Percentiles rank a stretch among this genome's conserved stretches.
Conservation (phyloP, 768 basidiomycete species). For the Rhizopogon sp. region DNA sequence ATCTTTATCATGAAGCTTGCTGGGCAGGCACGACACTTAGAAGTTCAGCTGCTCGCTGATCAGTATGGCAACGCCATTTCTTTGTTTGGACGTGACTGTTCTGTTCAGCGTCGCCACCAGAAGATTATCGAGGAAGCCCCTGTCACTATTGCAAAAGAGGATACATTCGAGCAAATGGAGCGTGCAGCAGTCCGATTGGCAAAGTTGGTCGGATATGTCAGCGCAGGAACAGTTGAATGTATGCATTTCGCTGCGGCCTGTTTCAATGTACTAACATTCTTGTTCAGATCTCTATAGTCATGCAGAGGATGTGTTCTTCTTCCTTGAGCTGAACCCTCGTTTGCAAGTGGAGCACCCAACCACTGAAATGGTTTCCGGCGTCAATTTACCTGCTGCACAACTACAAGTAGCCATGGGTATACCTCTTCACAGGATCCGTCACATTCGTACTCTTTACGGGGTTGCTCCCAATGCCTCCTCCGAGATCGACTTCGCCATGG, state of each 20-base stretch:
- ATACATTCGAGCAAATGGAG: constrained; percentile 96
- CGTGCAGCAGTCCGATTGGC: constrained; percentile 98
- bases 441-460: constrained; percentile 94
- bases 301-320: constrained; percentile 90
- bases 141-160: constrained; percentile 91
- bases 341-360: constrained; percentile 99
- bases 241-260: constrained; percentile 20
- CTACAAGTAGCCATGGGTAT: constrained; percentile 98
- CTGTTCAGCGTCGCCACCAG: constrained; percentile 97
- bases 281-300: constrained; percentile 87
- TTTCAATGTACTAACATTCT: constrained; percentile 5
- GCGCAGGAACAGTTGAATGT: constrained; percentile 99
- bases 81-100: constrained; percentile 98
- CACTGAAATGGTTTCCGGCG: constrained; percentile 99
- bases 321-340: constrained; percentile 98
- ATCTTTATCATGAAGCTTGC: constrained; percentile 99
- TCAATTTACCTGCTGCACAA: constrained; percentile 96
- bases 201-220: constrained; percentile 97
- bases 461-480: constrained; percentile 85
- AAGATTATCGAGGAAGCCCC: constrained; percentile 99
- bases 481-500: constrained; percentile 96
- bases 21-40: constrained; percentile 93
- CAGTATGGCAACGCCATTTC: constrained; percentile 99
- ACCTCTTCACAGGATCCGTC: constrained; percentile 90
- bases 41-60: constrained; percentile 97